Conservation (phyloP, 1,284 basidiomycete species). For the Prillingera fragicola region DNA sequence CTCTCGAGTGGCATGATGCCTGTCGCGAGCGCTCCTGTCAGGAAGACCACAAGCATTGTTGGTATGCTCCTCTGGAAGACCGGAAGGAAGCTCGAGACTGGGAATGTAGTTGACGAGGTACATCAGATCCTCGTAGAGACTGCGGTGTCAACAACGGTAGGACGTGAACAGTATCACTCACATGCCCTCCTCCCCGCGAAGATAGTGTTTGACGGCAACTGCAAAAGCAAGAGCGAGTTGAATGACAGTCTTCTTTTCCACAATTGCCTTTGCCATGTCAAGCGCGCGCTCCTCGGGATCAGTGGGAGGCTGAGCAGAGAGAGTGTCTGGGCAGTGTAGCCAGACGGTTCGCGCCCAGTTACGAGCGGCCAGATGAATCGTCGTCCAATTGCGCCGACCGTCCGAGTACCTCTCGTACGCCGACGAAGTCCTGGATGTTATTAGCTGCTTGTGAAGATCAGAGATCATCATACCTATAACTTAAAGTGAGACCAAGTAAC, state of each 20-base stretch:
- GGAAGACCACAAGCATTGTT: slow-evolving; percentile 24
- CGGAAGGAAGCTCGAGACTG: slow-evolving; percentile 30
- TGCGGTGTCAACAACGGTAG: slow-evolving; percentile 5
- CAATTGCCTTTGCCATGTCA: slow-evolving; percentile 51
- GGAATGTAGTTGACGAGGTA: slow-evolving; percentile 43
- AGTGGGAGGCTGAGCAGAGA: slow-evolving; percentile 15
- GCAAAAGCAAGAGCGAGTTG: slow-evolving; percentile 61
- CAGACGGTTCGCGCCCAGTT: slow-evolving; percentile 41
- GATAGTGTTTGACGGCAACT: slow-evolving; percentile 49
- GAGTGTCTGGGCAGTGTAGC: slow-evolving; percentile 43
- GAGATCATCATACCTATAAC: slow-evolving; percentile 31
- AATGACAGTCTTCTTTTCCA: slow-evolving; percentile 69
- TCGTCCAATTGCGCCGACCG: slow-evolving; percentile 63
- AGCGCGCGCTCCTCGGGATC: slow-evolving; percentile 47
- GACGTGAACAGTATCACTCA: slow-evolving; percentile 16
- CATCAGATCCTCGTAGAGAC: slow-evolving; percentile 44
- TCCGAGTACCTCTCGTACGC: slow-evolving; percentile 73
- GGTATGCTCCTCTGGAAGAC: slow-evolving; percentile 29
- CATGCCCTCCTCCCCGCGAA: slow-evolving; percentile 62
- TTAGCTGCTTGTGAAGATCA: neutral
- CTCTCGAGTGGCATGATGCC: no score
- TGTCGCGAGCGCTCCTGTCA: no score
- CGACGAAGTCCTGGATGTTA: slow-evolving; percentile 59
- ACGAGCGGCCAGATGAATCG: slow-evolving; percentile 55
- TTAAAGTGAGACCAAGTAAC: slow-evolving; percentile 42